Base-by-base conservation (phyloP, 352 stramenopile species). In the Globisporangium barbulae region DNA sequence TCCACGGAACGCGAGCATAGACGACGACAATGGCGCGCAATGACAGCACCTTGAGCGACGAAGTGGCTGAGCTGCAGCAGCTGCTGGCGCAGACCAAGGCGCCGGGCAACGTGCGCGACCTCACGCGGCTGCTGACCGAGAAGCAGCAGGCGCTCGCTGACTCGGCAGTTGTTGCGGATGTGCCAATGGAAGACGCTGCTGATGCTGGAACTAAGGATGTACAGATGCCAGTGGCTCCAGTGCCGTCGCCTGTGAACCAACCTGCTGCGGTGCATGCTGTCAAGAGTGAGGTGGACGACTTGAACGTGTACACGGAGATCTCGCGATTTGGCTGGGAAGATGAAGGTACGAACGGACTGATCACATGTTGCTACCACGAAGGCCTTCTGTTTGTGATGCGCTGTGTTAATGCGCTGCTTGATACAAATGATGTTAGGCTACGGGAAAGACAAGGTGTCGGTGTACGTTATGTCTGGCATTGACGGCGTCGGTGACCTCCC, bases 241-340 rank as follows among this genome's bases (percentile, higher is more conserved):
- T 19, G 41, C 66, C 67, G 12, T 50, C 68, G 15, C 64, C 69
- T 10, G 63, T 74, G 30, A 80, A 80, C 25, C 58, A 75, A 1
- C 61, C 28, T 41, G 53, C 71, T 42, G 52, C 72, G 17, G 30
- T 42, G 8, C 65, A 75, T 6, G 68, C 64, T 21, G 65, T 68
- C 17, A 67, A 70, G 47, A 21, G 30, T 0, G 63, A 63, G 5
- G 30, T 60, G 0, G 73, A 75, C 9, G 81, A 95, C 21, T 37
- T 79, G n/a, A 74, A 71, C 31, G 70, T 76, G 33, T 96, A 89
- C 71, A 91, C 78, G n/a, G 85, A 94, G 65, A 93, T 94, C 60
- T 88, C 80, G 31, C 84, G 83, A 8, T 96, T 96, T 62, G 83
- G 85, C 19, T 96, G 87, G 87, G 87, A 96, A 60, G 85, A 96